Base-by-base conservation (phyloP, 768 basidiomycete genomes). In the Calocera cornea region DNA sequence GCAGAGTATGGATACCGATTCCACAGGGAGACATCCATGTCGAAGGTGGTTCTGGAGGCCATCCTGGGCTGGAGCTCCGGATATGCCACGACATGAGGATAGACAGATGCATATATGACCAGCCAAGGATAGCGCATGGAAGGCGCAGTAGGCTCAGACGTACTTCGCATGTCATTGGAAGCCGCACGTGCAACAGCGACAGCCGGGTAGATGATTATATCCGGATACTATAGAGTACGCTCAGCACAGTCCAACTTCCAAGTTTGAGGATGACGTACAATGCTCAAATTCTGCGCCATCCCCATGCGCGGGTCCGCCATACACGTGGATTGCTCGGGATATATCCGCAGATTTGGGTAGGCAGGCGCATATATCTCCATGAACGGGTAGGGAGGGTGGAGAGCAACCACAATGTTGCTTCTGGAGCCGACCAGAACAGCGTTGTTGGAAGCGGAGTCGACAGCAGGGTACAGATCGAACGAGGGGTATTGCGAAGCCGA, bases 361-460 rank as follows among this genome's bases (percentile, higher is more conserved):
- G 60, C 64, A 3, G 44, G 24, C 11, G 69, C 68, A 41, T 70
- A 70, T 19, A 70, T 29, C 31, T 70, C 63, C 54, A 70, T 68
- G 60, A 41, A 41, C 16, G 65, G 65, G 60, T 70, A 70, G 34
- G 64, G 17, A 2, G 54, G 10, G 38, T 67, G 31, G 12, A 40
- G 41, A 22, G 40, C 22, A 64, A 49, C 41, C 12, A 40, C 24
- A 29, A 22, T 65, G 12, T 2, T 17, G 31, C 8, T 36, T 11
- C 12, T 5, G 33, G 24, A 44, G 5, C 24, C 2, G 1, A n/a
- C n/a, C 31, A 22, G 29, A 64, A 49, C 41, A 10, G 33, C 24
- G 38, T 16, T 65, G 12, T 2, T 17, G 31, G 2, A 31, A 3
- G 27, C 11, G 33, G 24, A 44, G 5, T n/a, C 2, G 1, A n/a